Evolutionary conservation across 768 basidiomycete species (phyloP).

Genomic region (Naganishia vishniacii): DNA sequence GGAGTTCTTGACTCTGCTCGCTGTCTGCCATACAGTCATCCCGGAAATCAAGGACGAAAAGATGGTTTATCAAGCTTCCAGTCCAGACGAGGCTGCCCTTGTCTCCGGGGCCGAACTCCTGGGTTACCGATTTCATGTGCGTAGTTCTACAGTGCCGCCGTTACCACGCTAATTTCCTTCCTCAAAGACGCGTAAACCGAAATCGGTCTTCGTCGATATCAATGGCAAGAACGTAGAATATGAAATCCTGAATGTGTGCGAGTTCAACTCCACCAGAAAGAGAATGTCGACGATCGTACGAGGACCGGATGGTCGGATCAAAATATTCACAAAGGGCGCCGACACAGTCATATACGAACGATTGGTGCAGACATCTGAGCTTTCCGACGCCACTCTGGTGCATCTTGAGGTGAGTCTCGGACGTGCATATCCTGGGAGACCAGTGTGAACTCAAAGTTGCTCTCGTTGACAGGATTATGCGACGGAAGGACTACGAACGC

Average conservation of each 20-base stretch:
- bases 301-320: slow-evolving; percentile 81
- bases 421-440: background rate
- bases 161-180: background rate
- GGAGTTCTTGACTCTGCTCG: slow-evolving; percentile 63
- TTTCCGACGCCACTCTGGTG: slow-evolving; percentile 68
- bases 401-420: slow-evolving; percentile 73
- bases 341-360: slow-evolving; percentile 96
- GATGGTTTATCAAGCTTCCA: slow-evolving; percentile 88
- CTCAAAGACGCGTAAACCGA: slow-evolving; percentile 82
- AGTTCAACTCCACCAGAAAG: slow-evolving; percentile 96
- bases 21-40: slow-evolving; percentile 97
- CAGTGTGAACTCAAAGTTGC: background rate
- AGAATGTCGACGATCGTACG: slow-evolving; percentile 95
- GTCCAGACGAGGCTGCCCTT: slow-evolving; percentile 94
- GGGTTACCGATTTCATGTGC: slow-evolving; percentile 87
- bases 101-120: slow-evolving; percentile 88
- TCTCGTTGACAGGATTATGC: slow-evolving; percentile 68
- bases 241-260: slow-evolving; percentile 91
- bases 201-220: slow-evolving; percentile 83
- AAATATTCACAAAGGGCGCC: slow-evolving; percentile 92
- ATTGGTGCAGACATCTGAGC: slow-evolving; percentile 68
- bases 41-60: slow-evolving; percentile 84
- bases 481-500: slow-evolving; percentile 88
- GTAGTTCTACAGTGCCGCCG: slow-evolving; percentile 44
- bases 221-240: slow-evolving; percentile 69